Base-by-base conservation (phyloP, 2,329 filamentous ascomycete species). In the Trichoderma guizhouense region DNA sequence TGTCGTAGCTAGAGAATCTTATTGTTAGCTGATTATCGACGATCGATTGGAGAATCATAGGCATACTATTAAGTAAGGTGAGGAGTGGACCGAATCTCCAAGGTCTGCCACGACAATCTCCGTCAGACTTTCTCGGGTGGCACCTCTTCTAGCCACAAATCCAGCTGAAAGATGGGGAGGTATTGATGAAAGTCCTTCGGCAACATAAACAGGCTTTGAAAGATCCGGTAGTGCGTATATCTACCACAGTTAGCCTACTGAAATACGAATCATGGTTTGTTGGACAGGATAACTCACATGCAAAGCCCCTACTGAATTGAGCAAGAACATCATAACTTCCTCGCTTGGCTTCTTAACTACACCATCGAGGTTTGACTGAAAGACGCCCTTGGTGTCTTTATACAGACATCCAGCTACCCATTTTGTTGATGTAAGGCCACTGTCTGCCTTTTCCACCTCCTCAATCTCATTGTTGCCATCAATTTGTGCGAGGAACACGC, bases 371-470 rank as follows among this genome's bases (percentile, higher is more conserved):
- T 75, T 73, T 53, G 82, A 77, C 67, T 85, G 79, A 80, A 93
- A 90, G 73, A 88, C 77, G 7, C 88, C 87, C 18, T 82, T 81
- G 2, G 82, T 85, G 76, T 95, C 92, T n/a, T 86, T 85, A 79
- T 97, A 98, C 0, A 98, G 82, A 76, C 92, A 97, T 11, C 93
- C 95, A 3, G 93, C 92, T 7, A 91, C 83, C 93, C 96, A 98
- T 78, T 92, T 93, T 2, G 87, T 91, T 1, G 86, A 83, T 2
- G 82, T 81, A 3, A 91, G 83, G 1, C 86, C 77, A 9, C 86
- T 83, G 32, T 91, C 89, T 36, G 88, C 84, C 75, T 89, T 87
- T 58, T 92, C 89, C 3, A 97, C 82, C 78, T 97, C 93, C 78
- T 97, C 95, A 3, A 98, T 84, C 76, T 99, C 96, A 58, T 93